Base-by-base conservation (phyloP, 345 rosid species). In the Eucalyptus tenuipes region DNA sequence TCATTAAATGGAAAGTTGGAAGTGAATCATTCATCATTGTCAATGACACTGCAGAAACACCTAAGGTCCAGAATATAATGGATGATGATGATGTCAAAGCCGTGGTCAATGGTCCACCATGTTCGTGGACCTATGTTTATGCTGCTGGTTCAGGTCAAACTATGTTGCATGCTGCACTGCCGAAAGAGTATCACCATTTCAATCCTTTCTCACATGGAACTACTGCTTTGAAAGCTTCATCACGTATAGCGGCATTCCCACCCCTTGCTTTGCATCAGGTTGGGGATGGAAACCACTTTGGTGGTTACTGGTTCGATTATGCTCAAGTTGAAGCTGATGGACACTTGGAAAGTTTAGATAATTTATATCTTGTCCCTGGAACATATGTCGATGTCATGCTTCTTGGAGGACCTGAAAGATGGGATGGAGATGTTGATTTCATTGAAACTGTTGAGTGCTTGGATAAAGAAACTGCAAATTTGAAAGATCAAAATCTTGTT, bases 321-420 rank as follows among this genome's bases (percentile, higher is more conserved):
- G 90, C 89, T 88, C 90, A 87, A 87, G 91, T 89, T 11, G 95
- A 93, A 89, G 90, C 92, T 90, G 90, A 86, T 92, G 86, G 86
- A 89, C 93, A 92, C 44, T 88, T 92, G 55, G 95, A 94, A 89
- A 92, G 86, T 90, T 87, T 91, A 89, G 89, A 93, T 92, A 93
- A 90, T 90, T 86, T 97, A 89, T 92, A 93, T 93, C 99, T 97
- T 94, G 95, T 92, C 88, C 99, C 99, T 87, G 97, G 97, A 92
- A 94, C 99, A 66, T 93, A 94, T 88, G 87, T 96, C 86, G 97
- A 96, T 90, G 91, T 96, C 37, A 90, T 90, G 92, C 94, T 95
- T 89, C 88, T 91, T 87, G 99, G 99, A 91, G 99, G 99, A 90
- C 99, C 99, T 90, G 96, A 95, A 90, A 93, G 86, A 87, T 96